Percentiles rank a stretch among this genome's conserved stretches.
These are phyloP conservation scores for Pichia sp. DNA, from an alignment of 1,139 yeast species.

Conservation along the genomic window DNA sequence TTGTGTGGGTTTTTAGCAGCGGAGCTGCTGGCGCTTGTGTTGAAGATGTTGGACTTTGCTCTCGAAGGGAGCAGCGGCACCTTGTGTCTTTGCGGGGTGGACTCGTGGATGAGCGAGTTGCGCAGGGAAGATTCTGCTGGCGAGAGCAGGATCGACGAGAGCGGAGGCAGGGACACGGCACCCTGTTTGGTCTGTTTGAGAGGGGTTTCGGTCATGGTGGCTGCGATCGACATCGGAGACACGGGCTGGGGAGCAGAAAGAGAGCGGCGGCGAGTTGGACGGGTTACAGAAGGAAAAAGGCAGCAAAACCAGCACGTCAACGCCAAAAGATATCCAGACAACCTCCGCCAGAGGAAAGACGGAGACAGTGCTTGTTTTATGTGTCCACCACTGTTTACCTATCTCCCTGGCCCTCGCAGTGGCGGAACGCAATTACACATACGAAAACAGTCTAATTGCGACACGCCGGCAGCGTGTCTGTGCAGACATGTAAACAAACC, in stretches of 20 bases:
- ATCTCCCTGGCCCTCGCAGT: background rate
- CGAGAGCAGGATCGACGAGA: constrained; percentile 16
- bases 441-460: constrained; percentile 6
- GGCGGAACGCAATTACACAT: constrained; percentile 1
- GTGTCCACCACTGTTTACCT: background rate
- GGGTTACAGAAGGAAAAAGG: background rate
- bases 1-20: background rate
- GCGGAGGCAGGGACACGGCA: constrained; percentile 17
- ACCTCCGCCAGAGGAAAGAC: too few species aligned
- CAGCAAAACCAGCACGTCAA: background rate
- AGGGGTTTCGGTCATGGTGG: background rate
- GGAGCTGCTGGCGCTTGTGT: constrained; percentile 4
- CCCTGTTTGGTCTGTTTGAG: background rate
- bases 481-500: background rate
- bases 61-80: background rate
- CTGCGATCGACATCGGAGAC: constrained; percentile 19
- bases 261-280: background rate
- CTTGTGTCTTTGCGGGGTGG: background rate
- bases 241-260: background rate
- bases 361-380: too few species aligned
- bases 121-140: constrained; percentile 13
- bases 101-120: constrained; percentile 7
- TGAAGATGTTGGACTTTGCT: constrained; percentile 22
- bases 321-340: too few species aligned
- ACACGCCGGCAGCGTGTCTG: background rate